Evolutionary conservation across 2,329 filamentous ascomycete species (phyloP).

Genomic region (Pyrenochaeta sp.): DNA sequence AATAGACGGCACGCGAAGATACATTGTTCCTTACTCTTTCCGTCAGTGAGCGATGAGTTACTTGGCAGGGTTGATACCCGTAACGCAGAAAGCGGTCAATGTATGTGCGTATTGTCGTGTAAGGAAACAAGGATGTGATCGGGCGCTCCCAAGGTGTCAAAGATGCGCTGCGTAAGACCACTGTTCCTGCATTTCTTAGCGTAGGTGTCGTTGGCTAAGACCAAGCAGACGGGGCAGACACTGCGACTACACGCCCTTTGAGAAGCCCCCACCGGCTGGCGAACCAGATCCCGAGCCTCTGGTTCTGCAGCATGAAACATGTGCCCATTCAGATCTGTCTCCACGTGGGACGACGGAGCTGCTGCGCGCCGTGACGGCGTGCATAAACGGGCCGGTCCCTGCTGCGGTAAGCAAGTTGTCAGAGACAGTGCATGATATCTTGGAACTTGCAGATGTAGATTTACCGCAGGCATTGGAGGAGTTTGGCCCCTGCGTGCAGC

Average conservation of each 20-base stretch:
- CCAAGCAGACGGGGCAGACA: conserved; percentile 7
- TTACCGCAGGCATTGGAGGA: conserved; percentile 8
- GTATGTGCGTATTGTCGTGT: conserved; percentile 20
- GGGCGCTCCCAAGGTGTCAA: conserved; percentile 12
- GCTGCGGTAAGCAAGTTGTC: conserved; percentile 4
- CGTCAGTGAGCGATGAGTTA: background rate
- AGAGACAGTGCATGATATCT: conserved; percentile 8
- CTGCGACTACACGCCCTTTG: conserved; percentile 21
- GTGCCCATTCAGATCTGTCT: conserved; percentile 14
- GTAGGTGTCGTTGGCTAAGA: background rate
- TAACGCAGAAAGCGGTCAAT: conserved; percentile 18
- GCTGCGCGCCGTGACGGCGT: conserved; percentile 7
- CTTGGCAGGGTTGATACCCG: conserved; percentile 11
- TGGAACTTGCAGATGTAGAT: conserved; percentile 9
- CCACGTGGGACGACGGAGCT: conserved; percentile 8
- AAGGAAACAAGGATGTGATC: conserved; percentile 21
- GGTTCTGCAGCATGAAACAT: conserved; percentile 5
- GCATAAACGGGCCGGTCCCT: conserved; percentile 3
- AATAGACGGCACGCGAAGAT: too few relatives aligned
- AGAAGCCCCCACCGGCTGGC: conserved; percentile 3
- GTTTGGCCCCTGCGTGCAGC: conserved; percentile 19
- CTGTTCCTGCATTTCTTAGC: too few relatives aligned
- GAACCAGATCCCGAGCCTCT: conserved; percentile 3
- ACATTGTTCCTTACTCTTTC: background rate
- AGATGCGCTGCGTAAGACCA: conserved; percentile 16